These are phyloP conservation scores for Pythium inflatum DNA, from an alignment of 352 stramenopile genomes.

Conservation along the genomic window DNA sequence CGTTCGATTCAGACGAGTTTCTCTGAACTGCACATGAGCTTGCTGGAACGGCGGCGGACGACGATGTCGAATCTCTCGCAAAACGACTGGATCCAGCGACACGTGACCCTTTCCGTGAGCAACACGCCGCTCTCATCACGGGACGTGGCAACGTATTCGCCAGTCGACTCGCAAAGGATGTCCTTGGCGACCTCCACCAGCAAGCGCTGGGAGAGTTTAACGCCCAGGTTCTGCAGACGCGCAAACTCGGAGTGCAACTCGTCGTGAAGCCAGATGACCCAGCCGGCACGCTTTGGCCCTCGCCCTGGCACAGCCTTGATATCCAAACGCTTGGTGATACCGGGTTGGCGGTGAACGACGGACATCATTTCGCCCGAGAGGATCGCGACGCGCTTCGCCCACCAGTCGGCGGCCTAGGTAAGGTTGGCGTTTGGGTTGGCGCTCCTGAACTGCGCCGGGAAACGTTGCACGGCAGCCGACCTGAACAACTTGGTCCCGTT, in stretches of 20 bases:
- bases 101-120: not conserved
- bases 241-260: not conserved
- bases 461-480: not conserved
- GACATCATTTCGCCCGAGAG: not conserved
- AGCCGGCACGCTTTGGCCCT: not conserved
- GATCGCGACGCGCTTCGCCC: not conserved
- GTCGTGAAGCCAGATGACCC: not conserved
- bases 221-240: not conserved
- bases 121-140: not conserved
- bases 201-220: not conserved
- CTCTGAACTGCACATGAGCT: conserved; percentile 4
- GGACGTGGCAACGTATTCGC: not conserved
- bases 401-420: not conserved
- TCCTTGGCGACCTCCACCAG: not conserved
- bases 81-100: conserved; percentile 4
- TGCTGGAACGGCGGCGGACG: not conserved
- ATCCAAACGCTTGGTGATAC: not conserved
- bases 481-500: not conserved
- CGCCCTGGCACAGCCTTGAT: not conserved
- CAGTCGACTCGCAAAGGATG: not conserved
- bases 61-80: conserved; percentile 1
- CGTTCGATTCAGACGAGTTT: conserved; percentile 23
- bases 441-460: not conserved
- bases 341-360: not conserved
- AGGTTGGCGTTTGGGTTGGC: not conserved